Conservation (phyloP, 2,329 filamentous ascomycete genomes). For the Fusarium sp. region DNA sequence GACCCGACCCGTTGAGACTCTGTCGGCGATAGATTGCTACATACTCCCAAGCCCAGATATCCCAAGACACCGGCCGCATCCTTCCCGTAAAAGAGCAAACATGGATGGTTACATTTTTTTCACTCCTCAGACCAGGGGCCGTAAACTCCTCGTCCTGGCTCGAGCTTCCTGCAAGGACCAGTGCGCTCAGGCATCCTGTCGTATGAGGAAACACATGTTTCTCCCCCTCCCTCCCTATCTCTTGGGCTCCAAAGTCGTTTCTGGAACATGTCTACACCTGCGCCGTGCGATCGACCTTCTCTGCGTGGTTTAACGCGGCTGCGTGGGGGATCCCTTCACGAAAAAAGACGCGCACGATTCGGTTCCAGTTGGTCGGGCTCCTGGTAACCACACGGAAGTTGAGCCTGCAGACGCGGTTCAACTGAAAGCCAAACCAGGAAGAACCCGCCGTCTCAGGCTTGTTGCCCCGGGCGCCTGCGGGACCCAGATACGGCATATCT, state of each 20-base stretch:
- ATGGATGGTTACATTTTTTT: conserved; percentile 6
- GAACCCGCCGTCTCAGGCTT: conserved; percentile 1
- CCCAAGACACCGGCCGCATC: conserved; percentile 8
- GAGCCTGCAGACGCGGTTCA: conserved; percentile 4
- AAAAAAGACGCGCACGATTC: conserved; percentile 3
- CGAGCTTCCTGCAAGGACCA: conserved; percentile 16
- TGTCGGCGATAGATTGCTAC: conserved; percentile 15
- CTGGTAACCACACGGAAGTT: conserved; percentile 16
- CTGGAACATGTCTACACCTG: conserved; percentile 9
- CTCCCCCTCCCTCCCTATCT: not conserved
- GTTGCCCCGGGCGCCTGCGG: conserved; percentile 5
- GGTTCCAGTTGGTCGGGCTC: conserved; percentile 26
- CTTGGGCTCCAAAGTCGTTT: conserved; percentile 1
- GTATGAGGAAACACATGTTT: conserved; percentile 37
- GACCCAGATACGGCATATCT: not conserved
- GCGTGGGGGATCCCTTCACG: conserved; percentile 1
- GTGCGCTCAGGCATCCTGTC: conserved; percentile 15
- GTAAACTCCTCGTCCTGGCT: conserved; percentile 8
- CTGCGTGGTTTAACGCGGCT: conserved; percentile 3
- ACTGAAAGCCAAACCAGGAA: conserved; percentile 5
- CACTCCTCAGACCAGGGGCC: conserved; percentile 11
- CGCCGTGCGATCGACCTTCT: not conserved
- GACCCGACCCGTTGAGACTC: not conserved
- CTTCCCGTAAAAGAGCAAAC: not conserved
- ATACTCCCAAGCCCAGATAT: not conserved